Base-by-base conservation (phyloP, 2,329 filamentous ascomycete genomes). In the Neofusicoccum sp. region DNA sequence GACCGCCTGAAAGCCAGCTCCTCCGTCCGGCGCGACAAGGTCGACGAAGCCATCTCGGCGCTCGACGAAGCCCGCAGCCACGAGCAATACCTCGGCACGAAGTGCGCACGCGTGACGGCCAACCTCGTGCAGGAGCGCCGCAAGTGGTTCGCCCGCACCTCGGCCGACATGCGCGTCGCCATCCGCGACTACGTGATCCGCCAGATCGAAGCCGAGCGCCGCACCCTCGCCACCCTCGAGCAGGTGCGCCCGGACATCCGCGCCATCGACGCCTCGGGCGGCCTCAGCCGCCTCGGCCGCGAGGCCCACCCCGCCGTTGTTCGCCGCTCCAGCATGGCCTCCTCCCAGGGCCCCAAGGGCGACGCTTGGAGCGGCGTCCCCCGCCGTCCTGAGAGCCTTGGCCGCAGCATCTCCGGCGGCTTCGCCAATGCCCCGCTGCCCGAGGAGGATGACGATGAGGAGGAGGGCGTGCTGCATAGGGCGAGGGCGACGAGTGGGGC, bases 301-400 rank as follows among this genome's bases (percentile, higher is more conserved):
- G 95, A 99, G 78, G 82, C 90, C 14, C 92, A 97, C 74, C 94
- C 95, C 2, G 80, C 88, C 4, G 79, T 80, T 36, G 79, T 80
- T 34, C 87, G 95, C 61, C 87, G 94, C 65, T 79, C 89, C 31
- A 94, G 87, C 76, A 79, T 97, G 68, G 91, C 91, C 14, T 91
- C 91, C 50, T 95, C 91, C 71, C 95, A 99, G 78, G 95, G 95
- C 0, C 94, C 95, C 56, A 96, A 96, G 80, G 95, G 95, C n/a
- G 95, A 99, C 76, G 90, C 95, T 14, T 99, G 95, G 95, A 97
- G 92, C 71, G 95, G 95, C 64, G 93, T 97, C 33, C 92, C 93
- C 39, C 86, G 95, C 66, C 86, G 91, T 62, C 87, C 89, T 34
- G 76, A 96, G 70, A 89, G 88, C n/a, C 78, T 92, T 62, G 89